Evolutionary conservation across 805 yeast genomes (phyloP).

Genomic region (Myxozyma neglecta): DNA sequence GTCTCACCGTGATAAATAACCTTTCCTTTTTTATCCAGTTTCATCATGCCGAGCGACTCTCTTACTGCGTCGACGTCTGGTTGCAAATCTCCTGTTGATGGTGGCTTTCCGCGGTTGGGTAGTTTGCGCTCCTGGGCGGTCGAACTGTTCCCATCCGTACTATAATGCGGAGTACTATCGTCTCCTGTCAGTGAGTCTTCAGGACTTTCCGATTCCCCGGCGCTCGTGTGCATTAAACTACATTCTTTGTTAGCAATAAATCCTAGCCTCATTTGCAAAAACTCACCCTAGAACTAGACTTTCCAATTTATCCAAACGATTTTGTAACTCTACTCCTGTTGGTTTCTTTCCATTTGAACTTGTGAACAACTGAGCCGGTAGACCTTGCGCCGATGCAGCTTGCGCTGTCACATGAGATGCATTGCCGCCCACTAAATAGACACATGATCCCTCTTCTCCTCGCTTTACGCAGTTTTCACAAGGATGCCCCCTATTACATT

Average conservation of each 20-base stretch:
- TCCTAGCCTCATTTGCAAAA: neutral
- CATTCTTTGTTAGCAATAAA: neutral
- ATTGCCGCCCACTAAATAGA: constrained; percentile 24
- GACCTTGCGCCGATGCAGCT: constrained; percentile 8
- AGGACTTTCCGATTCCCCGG: constrained; percentile 21
- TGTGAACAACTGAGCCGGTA: constrained; percentile 8
- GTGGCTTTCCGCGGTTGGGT: neutral
- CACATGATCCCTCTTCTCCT: constrained; percentile 29
- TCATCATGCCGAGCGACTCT: constrained; percentile 41
- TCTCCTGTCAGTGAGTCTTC: constrained; percentile 16
- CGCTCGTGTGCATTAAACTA: constrained; percentile 22
- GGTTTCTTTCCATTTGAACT: constrained; percentile 12
- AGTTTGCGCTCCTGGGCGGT: neutral
- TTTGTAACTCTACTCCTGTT: constrained; percentile 32
- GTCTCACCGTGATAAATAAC: constrained; percentile 41
- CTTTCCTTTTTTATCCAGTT: constrained; percentile 39
- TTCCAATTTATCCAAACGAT: constrained; percentile 38
- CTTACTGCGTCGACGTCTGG: constrained; percentile 32
- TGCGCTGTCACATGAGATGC: constrained; percentile 7
- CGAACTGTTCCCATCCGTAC: neutral
- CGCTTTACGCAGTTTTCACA: constrained; percentile 39
- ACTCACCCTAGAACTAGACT: constrained; percentile 34
- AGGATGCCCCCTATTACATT: constrained; percentile 41
- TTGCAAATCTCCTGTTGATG: constrained; percentile 12
- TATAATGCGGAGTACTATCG: neutral